These are phyloP conservation scores for Heritiera littoralis DNA, from an alignment of 345 rosid genomes.

Conservation along the genomic window DNA sequence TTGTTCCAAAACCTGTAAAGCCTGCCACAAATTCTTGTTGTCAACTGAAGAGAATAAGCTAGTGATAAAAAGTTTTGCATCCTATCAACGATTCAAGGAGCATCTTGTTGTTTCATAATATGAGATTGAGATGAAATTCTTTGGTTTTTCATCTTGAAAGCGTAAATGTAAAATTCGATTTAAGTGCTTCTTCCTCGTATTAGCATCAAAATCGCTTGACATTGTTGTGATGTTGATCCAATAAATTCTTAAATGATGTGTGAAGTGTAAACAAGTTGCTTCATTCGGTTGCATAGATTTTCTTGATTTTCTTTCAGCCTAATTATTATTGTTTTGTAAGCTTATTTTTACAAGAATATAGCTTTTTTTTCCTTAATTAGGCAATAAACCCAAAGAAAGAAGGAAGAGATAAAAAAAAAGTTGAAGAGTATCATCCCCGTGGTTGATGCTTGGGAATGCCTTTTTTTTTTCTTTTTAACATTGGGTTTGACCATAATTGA, in stretches of 20 bases:
- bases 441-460: no score
- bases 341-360: no score
- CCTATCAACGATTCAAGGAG: not conserved
- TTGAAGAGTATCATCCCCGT: no score
- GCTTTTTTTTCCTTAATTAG: no score
- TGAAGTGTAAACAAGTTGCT: no score
- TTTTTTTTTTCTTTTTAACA: no score
- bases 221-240: not conserved
- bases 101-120: not conserved
- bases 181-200: not conserved
- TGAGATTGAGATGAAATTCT: slow-evolving; percentile 8
- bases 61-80: not conserved
- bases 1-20: not conserved
- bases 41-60: not conserved
- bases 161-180: slow-evolving; percentile 1
- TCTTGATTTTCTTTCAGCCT: no score
- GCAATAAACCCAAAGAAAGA: no score
- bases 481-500: not conserved
- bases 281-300: no score
- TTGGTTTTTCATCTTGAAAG: not conserved
- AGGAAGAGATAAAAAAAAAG: no score
- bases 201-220: not conserved
- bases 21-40: not conserved
- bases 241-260: not conserved
- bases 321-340: no score